These are phyloP conservation scores for Peronospora destructor DNA, from an alignment of 352 stramenopile genomes.

Conservation along the genomic window DNA sequence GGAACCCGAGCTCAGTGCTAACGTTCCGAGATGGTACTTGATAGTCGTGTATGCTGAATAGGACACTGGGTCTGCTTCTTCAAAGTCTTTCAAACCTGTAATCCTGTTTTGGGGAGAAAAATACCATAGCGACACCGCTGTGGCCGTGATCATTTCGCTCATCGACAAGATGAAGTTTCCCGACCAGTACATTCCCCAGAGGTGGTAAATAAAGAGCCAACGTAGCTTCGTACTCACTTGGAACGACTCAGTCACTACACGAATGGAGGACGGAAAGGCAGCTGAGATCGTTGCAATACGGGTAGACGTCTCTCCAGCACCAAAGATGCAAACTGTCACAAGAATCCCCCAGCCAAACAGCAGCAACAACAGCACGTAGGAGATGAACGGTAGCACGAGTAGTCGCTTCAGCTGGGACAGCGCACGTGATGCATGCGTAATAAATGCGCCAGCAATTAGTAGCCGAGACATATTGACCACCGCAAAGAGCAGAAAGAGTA, in stretches of 20 bases:
- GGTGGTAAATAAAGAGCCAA: conserved; percentile 72
- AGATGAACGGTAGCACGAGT: conserved; percentile 62
- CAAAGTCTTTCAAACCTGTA: conserved; percentile 49
- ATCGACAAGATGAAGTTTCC: conserved; percentile 58
- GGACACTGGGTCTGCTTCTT: conserved; percentile 49
- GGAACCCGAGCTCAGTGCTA: conserved; percentile 53
- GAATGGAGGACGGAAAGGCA: conserved; percentile 34
- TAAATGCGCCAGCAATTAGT: conserved; percentile 66
- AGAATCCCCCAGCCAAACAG: conserved; percentile 69
- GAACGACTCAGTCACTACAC: conserved; percentile 66
- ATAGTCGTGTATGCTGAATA: conserved; percentile 57
- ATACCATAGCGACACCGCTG: conserved; percentile 70
- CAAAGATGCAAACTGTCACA: conserved; percentile 72
- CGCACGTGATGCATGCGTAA: conserved; percentile 65
- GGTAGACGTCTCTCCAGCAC: conserved; percentile 48
- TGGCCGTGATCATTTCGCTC: conserved; percentile 71
- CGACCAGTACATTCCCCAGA: conserved; percentile 79
- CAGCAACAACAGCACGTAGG: conserved; percentile 52
- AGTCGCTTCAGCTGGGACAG: conserved; percentile 60
- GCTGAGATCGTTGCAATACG: conserved; percentile 56
- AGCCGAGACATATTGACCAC: conserved; percentile 58
- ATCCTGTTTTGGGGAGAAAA: conserved; percentile 59
- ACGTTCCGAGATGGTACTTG: conserved; percentile 64
- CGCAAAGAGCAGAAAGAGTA: conserved; percentile 61
- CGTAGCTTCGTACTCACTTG: conserved; percentile 52